These are phyloP conservation scores for Epichloe amarillans DNA, from an alignment of 2,329 filamentous ascomycete genomes.

Conservation along the genomic window DNA sequence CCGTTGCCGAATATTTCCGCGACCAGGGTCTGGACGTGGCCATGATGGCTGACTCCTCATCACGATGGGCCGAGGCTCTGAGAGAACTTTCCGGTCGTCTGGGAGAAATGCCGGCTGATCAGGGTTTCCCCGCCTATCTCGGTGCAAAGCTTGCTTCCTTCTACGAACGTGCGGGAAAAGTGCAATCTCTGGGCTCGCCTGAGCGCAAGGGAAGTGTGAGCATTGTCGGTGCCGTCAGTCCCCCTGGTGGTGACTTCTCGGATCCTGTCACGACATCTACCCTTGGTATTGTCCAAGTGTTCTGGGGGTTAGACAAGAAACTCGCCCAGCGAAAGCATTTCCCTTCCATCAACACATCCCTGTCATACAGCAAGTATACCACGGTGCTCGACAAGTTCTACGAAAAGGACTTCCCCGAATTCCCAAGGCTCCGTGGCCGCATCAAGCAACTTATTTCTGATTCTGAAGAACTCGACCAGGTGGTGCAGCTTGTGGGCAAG, in stretches of 20 bases:
- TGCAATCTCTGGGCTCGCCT: constrained; percentile 74
- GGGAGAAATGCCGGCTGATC: constrained; percentile 98
- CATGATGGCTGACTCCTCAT: constrained; percentile 99
- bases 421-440: constrained; percentile 81
- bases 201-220: constrained; percentile 85
- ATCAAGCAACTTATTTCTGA: constrained; percentile 89
- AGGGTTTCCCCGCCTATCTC: constrained; percentile 97
- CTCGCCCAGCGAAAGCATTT: constrained; percentile 98
- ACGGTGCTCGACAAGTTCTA: constrained; percentile 83
- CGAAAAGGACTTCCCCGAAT: constrained; percentile 85
- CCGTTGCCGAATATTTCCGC: constrained; percentile 90
- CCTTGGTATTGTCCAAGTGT: constrained; percentile 94
- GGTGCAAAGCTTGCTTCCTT: constrained; percentile 95
- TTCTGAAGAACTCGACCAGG: constrained; percentile 94
- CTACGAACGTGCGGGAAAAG: constrained; percentile 94
- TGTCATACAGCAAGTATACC: constrained; percentile 96
- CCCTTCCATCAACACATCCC: constrained; percentile 89
- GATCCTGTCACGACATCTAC: constrained; percentile 93
- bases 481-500: constrained; percentile 96
- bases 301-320: constrained; percentile 99
- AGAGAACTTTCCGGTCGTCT: constrained; percentile 98
- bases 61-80: constrained; percentile 95
- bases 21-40: constrained; percentile 95
- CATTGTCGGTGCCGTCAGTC: constrained; percentile 94
- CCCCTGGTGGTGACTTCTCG: constrained; percentile 96